Percentiles rank a stretch among this genome's conserved stretches.
Evolutionary conservation across 1,139 yeast genomes (phyloP).

Genomic region (Protomyces macrosporus): DNA sequence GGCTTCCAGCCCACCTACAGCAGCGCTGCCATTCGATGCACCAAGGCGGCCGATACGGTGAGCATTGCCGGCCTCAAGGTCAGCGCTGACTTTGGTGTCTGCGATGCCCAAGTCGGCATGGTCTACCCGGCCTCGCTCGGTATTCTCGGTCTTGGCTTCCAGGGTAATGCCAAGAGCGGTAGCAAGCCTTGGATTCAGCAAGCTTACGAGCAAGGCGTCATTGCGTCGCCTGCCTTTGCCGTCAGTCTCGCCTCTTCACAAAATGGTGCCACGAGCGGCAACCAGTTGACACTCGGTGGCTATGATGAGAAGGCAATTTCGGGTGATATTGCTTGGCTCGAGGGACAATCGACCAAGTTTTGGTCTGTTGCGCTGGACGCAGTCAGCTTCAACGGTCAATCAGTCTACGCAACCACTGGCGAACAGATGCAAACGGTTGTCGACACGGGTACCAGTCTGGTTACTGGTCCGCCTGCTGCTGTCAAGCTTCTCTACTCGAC

Average conservation of each 20-base stretch:
- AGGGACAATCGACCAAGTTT: slow-evolving; percentile 42
- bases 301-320: slow-evolving; percentile 41
- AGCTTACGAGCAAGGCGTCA: not conserved
- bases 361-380: slow-evolving; percentile 50
- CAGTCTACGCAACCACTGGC: slow-evolving; percentile 36
- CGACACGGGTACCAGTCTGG: slow-evolving; percentile 62
- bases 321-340: slow-evolving; percentile 45
- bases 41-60: not conserved
- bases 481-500: slow-evolving; percentile 52
- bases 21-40: not conserved
- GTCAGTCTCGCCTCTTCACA: not conserved
- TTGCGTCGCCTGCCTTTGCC: not conserved
- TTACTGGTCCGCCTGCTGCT: slow-evolving; percentile 52
- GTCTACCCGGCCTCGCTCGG: not conserved
- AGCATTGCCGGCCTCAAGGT: not conserved
- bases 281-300: slow-evolving; percentile 43
- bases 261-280: not conserved
- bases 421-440: slow-evolving; percentile 44
- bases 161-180: not conserved
- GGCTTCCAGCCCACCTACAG: slow-evolving; percentile 48
- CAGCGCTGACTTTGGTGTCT: not conserved
- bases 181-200: not conserved
- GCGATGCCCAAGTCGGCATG: not conserved
- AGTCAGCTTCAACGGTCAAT: slow-evolving; percentile 40
- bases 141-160: not conserved